Evolutionary conservation across 2,329 filamentous ascomycete genomes (phyloP), one percentile per base, ranked within the genome.

Genomic region (Pseudocercospora macadamiae): DNA sequence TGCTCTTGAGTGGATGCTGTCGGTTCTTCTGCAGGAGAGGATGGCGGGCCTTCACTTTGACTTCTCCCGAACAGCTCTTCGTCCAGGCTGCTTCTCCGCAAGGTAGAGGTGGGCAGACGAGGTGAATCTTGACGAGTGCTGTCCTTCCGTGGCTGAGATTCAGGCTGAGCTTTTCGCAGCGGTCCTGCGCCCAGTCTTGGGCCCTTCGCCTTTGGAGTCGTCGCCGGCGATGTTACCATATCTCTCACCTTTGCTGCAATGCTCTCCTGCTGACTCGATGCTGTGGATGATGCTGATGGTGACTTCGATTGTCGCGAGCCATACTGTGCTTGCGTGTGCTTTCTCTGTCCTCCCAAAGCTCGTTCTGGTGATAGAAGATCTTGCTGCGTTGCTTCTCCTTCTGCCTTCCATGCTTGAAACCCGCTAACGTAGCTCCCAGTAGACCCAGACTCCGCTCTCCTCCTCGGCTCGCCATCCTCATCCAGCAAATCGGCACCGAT

Each of bases 341-440:
- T n/a, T n/a, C n/a, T n/a, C n/a, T n/a, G n/a, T n/a, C n/a, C n/a
- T n/a, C n/a, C n/a, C n/a, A 39, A 5, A 18, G 6, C 7, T 6
- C 36, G 36, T 6, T 12, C 36, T 19, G 25, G 45, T n/a, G 26
- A 28, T 10, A 9, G 34, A 25, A 12, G n/a, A 14, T 2, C n/a
- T 37, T 18, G 49, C 34, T 39, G 32, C 19, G 16, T 12, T 30
- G 19, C 12, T 12, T 16, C 32, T 25, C 16, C 10, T 14, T 23
- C 23, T 3, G 51, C 32, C 9, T 32, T 53, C 36, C 12, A 34
- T n/a, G 34, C 14, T 10, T 34, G 51, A 28, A 42, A 18, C 12
- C 39, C 30, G 34, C 18, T 53, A 19, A 53, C 42, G 23, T 53
- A 19, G 36, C 51, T 53, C 16, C 51, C 51, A 26, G 51, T 53